phyloP scores from a whole-genome alignment of 306 rosid species.

The Arachis hypogaea region DNA sequence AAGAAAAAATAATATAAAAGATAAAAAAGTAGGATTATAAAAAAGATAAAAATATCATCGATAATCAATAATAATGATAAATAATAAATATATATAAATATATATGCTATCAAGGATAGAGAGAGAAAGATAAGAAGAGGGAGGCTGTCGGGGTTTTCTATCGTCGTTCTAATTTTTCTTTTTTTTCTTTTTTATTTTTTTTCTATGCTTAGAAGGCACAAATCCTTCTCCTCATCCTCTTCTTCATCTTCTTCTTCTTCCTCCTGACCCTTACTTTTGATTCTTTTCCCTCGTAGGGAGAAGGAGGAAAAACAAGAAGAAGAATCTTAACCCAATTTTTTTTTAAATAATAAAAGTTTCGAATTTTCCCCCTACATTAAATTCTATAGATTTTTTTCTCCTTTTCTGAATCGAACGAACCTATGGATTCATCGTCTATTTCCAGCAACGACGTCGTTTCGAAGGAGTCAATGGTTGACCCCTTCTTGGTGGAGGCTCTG shows the following conservation, averaged over 20 bases:
- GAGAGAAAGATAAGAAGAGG: constrained; percentile 1
- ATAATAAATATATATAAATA: too few relatives aligned
- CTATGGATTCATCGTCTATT: constrained; percentile 60
- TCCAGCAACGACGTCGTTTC: constrained; percentile 45
- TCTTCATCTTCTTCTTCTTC: constrained; percentile 36
- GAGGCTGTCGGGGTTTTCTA: constrained; percentile 5
- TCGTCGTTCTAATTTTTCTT: not conserved
- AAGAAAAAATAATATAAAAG: not conserved
- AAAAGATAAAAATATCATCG: too few relatives aligned
- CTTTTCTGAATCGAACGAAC: constrained; percentile 1
- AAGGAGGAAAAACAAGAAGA: constrained; percentile 25
- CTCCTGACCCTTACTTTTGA: constrained; percentile 33
- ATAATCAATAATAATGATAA: too few relatives aligned
- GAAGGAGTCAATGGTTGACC: constrained; percentile 82
- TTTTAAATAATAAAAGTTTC: not conserved
- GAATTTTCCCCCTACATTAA: not conserved
- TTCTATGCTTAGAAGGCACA: constrained; percentile 42
- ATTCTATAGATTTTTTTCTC: not conserved
- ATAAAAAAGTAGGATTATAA: not conserved
- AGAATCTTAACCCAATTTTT: not conserved
- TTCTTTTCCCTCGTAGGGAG: constrained; percentile 43
- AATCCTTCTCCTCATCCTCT: constrained; percentile 46
- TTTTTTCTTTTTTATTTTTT: not conserved
- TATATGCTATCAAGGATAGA: not conserved
- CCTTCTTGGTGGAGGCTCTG: constrained; percentile 89